phyloP scores from a whole-genome alignment of 176 grass and related monocot genomes.

The Lolium rigidum region DNA sequence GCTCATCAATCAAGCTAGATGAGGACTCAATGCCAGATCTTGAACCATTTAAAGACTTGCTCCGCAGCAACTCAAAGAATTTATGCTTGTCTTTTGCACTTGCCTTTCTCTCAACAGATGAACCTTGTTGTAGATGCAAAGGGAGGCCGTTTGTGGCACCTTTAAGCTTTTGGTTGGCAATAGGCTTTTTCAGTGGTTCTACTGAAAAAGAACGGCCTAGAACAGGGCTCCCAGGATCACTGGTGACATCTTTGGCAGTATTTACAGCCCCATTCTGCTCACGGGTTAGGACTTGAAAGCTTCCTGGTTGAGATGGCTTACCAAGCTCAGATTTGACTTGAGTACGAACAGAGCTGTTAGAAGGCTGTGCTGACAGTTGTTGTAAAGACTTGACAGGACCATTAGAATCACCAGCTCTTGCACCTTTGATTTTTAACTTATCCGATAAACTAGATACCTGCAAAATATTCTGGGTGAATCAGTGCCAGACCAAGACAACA shows the following conservation, averaged over 20 bases:
- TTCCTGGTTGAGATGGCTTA: constrained; percentile 65
- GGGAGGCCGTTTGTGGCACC: constrained; percentile 39
- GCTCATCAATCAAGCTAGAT: constrained; percentile 45
- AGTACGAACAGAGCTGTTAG: constrained; percentile 42
- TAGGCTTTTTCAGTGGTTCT: constrained; percentile 49
- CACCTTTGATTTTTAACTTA: constrained; percentile 63
- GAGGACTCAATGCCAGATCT: constrained; percentile 43
- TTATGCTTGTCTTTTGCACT: constrained; percentile 63
- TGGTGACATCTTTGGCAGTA: constrained; percentile 50
- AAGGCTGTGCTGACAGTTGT: constrained; percentile 49
- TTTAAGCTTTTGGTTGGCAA: constrained; percentile 53
- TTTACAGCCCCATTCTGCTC: constrained; percentile 60
- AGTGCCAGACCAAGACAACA: constrained; percentile 39
- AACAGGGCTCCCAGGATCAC: constrained; percentile 55
- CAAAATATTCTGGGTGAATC: constrained; percentile 9
- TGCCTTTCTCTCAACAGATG: constrained; percentile 62
- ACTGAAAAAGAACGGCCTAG: constrained; percentile 51
- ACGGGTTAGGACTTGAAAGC: constrained; percentile 68
- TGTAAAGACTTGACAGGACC: constrained; percentile 43
- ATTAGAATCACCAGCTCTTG: constrained; percentile 61
- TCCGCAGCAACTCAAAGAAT: constrained; percentile 69
- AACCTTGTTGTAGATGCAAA: constrained; percentile 49
- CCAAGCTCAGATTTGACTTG: constrained; percentile 55
- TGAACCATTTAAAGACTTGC: constrained; percentile 62
- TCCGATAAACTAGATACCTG: constrained; percentile 62